Evolutionary conservation across 2,329 filamentous ascomycete genomes (phyloP).

Genomic region (Aspergillus fumigatiaffinis): DNA sequence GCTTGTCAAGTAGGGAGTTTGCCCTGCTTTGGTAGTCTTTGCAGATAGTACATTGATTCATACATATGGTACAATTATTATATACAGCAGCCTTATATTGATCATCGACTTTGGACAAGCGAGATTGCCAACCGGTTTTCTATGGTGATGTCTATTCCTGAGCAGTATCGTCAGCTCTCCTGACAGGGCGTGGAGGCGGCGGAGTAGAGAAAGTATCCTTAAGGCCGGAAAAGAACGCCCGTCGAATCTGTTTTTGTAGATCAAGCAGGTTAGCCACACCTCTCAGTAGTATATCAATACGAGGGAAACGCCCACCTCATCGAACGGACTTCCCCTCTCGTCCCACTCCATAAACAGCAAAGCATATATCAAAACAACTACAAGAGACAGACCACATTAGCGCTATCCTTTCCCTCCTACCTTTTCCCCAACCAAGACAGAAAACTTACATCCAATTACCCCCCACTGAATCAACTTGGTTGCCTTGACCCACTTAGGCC

Average conservation of each 20-base stretch:
- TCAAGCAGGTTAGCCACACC: constrained; percentile 3
- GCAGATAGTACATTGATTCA: background rate
- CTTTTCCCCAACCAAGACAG: background rate
- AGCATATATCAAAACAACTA: constrained; percentile 42
- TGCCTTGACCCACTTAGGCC: constrained; percentile 56
- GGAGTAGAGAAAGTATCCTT: constrained; percentile 31
- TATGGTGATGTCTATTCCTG: constrained; percentile 1
- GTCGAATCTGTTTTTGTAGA: constrained; percentile 26
- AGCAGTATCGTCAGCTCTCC: constrained; percentile 14
- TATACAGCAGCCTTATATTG: background rate
- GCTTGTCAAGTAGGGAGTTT: too few relatives aligned
- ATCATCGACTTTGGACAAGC: background rate
- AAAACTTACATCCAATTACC: constrained; percentile 47
- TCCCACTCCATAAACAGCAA: constrained; percentile 45
- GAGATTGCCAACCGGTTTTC: background rate
- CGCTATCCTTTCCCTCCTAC: background rate
- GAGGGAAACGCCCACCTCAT: constrained; percentile 30
- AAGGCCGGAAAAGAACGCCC: constrained; percentile 29
- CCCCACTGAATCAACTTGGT: constrained; percentile 57
- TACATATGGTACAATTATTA: background rate
- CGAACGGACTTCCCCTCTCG: constrained; percentile 38
- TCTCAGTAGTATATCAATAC: background rate
- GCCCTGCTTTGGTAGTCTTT: background rate
- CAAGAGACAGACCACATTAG: constrained; percentile 3
- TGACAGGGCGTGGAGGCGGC: constrained; percentile 24